Conservation (phyloP, 306 rosid species). For the Crotalaria pallida region DNA sequence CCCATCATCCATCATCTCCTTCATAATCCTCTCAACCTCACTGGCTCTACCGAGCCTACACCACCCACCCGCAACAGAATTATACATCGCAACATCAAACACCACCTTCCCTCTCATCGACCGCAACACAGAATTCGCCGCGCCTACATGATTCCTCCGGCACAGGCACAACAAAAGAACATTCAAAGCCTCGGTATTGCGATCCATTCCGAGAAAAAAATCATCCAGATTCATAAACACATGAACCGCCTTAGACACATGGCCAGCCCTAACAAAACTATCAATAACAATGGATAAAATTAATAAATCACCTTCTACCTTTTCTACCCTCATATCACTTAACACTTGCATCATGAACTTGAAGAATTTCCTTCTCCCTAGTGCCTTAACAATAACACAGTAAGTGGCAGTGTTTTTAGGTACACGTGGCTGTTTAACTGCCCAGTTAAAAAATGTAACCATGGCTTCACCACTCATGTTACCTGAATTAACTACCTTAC, state of each 20-base stretch:
- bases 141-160: constrained; percentile 51
- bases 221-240: constrained; percentile 51
- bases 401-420: constrained; percentile 36
- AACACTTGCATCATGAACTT: constrained; percentile 41
- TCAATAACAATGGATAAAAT: constrained; percentile 57
- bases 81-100: constrained; percentile 44
- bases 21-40: constrained; percentile 55
- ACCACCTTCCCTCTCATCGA: constrained; percentile 54
- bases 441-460: constrained; percentile 79
- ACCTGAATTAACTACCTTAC: constrained; percentile 49
- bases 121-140: constrained; percentile 51
- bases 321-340: constrained; percentile 34
- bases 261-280: constrained; percentile 60
- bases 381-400: constrained; percentile 54
- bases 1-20: constrained; percentile 57
- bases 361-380: constrained; percentile 76
- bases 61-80: constrained; percentile 62
- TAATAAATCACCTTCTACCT: constrained; percentile 38
- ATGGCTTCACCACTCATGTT: constrained; percentile 63
- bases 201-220: constrained; percentile 33
- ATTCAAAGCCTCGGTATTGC: constrained; percentile 51
- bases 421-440: constrained; percentile 47
- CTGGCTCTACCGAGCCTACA: constrained; percentile 52
- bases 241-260: constrained; percentile 57
- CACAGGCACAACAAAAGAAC: constrained; percentile 61